These are phyloP conservation scores for Aspergillus glaucus DNA, from an alignment of 2,329 filamentous ascomycete species.

Conservation along the genomic window DNA sequence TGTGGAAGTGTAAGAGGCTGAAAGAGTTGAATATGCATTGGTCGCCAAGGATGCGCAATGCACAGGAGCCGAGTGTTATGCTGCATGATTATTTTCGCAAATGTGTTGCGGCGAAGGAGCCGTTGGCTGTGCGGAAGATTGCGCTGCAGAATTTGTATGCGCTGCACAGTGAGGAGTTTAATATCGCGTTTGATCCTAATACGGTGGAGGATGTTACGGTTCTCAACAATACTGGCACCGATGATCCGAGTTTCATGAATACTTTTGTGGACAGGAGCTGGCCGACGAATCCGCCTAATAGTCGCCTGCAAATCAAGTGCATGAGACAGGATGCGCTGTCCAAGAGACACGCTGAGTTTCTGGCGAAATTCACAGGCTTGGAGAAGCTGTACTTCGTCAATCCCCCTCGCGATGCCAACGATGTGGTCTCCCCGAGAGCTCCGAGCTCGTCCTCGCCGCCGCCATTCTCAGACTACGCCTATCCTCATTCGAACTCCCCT, in stretches of 20 bases:
- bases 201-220: constrained; percentile 46
- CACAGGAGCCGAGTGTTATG: constrained; percentile 52
- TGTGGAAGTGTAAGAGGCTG: constrained; percentile 49
- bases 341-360: constrained; percentile 38
- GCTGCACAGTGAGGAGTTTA: constrained; percentile 44
- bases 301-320: constrained; percentile 39
- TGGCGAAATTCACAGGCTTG: constrained; percentile 39
- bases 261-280: constrained; percentile 54
- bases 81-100: constrained; percentile 53
- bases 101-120: constrained; percentile 42
- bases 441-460: constrained; percentile 22
- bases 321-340: constrained; percentile 46
- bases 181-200: constrained; percentile 37
- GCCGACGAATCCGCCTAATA: constrained; percentile 30
- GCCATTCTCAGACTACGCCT: constrained; percentile 15
- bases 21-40: constrained; percentile 53
- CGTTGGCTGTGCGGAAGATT: constrained; percentile 45
- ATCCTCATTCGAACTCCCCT: constrained; percentile 14
- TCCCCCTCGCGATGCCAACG: constrained; percentile 22
- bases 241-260: constrained; percentile 32
- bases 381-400: constrained; percentile 51
- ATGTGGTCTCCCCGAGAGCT: constrained; percentile 21
- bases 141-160: constrained; percentile 55
- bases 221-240: constrained; percentile 47
- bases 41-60: constrained; percentile 55